A percentile compares a stretch with the other conserved stretches of the same genome.
Conservation (phyloP, 495 filamentous ascomycete genomes). For the Xylaria castorea region DNA sequence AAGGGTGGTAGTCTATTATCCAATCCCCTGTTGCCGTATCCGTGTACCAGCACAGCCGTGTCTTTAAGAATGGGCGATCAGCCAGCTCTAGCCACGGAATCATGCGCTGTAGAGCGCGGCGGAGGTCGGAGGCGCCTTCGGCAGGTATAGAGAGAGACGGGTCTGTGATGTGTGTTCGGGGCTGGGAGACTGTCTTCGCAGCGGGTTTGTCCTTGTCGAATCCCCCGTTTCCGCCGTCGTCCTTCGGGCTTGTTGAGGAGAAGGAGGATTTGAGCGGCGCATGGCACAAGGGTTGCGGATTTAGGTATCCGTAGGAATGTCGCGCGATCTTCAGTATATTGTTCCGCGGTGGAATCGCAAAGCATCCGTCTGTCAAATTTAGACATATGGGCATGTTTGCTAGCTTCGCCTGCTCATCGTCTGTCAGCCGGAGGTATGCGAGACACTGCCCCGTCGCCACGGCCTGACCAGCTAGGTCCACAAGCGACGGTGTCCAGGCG, state of each 20-base stretch:
- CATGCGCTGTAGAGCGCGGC: constrained; percentile 65
- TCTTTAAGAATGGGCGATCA: constrained; percentile 68
- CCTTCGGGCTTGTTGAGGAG: neutral
- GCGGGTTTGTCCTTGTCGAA: neutral
- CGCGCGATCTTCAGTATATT: constrained; percentile 80
- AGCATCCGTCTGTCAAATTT: constrained; percentile 81
- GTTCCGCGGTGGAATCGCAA: constrained; percentile 78
- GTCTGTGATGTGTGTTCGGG: constrained; percentile 53
- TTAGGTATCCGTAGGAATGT: constrained; percentile 83
- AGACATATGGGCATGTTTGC: constrained; percentile 74
- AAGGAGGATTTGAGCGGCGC: constrained; percentile 48
- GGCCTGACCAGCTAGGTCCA: constrained; percentile 79
- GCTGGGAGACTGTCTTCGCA: constrained; percentile 48
- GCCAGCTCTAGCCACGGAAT: constrained; percentile 62
- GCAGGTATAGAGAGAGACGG: constrained; percentile 54
- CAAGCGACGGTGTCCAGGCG: constrained; percentile 78
- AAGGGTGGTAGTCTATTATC: constrained; percentile 78
- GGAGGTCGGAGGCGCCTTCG: constrained; percentile 68
- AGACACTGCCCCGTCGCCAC: constrained; percentile 82
- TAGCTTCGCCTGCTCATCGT: constrained; percentile 69
- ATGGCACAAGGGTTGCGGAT: constrained; percentile 59
- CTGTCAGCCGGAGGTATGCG: constrained; percentile 73
- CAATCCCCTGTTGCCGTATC: constrained; percentile 85
- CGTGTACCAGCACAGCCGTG: constrained; percentile 88
- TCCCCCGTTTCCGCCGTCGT: neutral